phyloP scores from a whole-genome alignment of 305 asterid genomes.

The Rubia balearica region DNA sequence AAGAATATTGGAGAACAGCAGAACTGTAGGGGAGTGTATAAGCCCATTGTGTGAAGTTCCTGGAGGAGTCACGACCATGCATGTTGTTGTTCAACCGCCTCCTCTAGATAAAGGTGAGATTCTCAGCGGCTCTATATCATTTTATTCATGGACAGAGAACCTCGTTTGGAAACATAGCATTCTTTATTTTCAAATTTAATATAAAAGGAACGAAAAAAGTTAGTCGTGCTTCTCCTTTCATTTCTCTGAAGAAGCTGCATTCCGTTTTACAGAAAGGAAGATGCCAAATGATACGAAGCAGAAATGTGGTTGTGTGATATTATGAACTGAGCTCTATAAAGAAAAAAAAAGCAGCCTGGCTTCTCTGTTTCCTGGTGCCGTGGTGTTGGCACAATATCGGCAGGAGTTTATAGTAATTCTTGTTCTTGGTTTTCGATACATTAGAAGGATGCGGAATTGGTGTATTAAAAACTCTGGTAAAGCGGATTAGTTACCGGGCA shows the following conservation, averaged over 20 bases:
- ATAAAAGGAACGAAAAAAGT: neutral
- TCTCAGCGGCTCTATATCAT: neutral
- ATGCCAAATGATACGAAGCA: slow-evolving; percentile 33
- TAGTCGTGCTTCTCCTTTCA: neutral
- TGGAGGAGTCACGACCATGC: slow-evolving; percentile 86
- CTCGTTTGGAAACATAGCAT: neutral
- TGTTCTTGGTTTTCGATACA: slow-evolving; percentile 8
- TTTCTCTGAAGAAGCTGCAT: neutral
- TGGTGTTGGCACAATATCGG: neutral
- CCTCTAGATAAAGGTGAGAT: slow-evolving; percentile 44
- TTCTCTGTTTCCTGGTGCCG: slow-evolving; percentile 20
- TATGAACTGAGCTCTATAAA: slow-evolving; percentile 35
- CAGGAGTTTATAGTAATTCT: neutral
- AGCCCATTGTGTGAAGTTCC: slow-evolving; percentile 68
- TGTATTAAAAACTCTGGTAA: neutral
- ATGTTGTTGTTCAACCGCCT: slow-evolving; percentile 67
- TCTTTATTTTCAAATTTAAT: neutral
- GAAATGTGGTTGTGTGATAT: slow-evolving; percentile 58
- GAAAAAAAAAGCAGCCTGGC: slow-evolving; percentile 11
- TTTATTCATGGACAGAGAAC: neutral
- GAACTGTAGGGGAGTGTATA: slow-evolving; percentile 67
- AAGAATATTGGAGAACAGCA: slow-evolving; percentile 69
- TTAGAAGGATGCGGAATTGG: slow-evolving; percentile 12
- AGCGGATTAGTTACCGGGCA: neutral
- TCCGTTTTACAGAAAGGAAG: slow-evolving; percentile 43